Evolutionary conservation across 192 early-diverging fungal species (phyloP), one percentile per base, ranked within the genome.

Genomic region (Gaertneriomyces semiglobifer): DNA sequence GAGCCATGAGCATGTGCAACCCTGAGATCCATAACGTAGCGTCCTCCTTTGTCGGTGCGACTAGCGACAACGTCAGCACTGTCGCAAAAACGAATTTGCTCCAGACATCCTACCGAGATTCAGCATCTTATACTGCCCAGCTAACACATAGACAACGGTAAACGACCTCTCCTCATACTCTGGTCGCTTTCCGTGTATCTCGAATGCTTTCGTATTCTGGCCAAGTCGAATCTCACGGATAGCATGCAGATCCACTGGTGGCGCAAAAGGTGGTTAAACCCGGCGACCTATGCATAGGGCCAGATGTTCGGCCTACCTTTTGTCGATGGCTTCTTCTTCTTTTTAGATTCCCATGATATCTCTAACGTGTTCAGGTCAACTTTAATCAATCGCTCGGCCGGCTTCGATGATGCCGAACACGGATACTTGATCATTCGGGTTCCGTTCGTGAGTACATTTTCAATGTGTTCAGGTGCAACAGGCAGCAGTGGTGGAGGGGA

Each of bases 151-250:
- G 47, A 84, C 82, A 41, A 84, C 72, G 18, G 68, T 71, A 61
- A 84, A 84, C 7, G 83, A 52, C 6, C 74, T 55, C 11, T 84
- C 79, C 18, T 82, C 76, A n/a, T 63, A 19, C 33, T 72, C 76
- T 6, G 78, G 63, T 7, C 43, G 33, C 46, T 79, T 78, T 7
- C 77, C 82, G 48, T 80, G 74, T 44, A 77, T 25, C 47, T 78
- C 74, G 60, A 84, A 84, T 6, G 69, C 79, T 53, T 76, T 74
- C 8, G 83, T 84, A 63, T 84, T 81, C 60, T 81, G 78, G 3
- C 83, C 83, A 25, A 84, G 63, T n/a, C 83, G 68, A 43, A 84
- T 80, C 66, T 84, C 83, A n/a, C 69, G 38, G 43, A 84, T 79
- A 42, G 74, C 19, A 46, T 75, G 75, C 5, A 83, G 53, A 52